Conservation (phyloP, 2,329 filamentous ascomycete species). For the Dryadomyces quercus-mongolicae region DNA sequence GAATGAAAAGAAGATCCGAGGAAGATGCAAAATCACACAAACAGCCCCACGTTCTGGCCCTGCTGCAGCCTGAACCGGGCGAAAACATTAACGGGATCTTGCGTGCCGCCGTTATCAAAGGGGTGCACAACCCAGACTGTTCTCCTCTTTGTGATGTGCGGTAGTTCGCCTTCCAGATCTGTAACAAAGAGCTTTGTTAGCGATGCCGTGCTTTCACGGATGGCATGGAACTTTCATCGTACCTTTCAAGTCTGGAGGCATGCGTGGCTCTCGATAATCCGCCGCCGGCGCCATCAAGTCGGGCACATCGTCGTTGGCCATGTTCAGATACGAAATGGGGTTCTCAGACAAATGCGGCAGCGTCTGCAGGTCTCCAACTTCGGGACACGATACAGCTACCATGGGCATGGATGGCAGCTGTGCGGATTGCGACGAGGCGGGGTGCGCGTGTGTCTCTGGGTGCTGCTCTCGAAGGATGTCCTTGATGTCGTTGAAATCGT, state of each 20-base stretch:
- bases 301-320: constrained; percentile 11
- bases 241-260: background rate
- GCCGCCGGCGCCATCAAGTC: background rate
- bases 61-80: constrained; percentile 14
- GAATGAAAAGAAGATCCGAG: background rate
- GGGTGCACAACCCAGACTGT: constrained; percentile 19
- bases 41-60: constrained; percentile 14
- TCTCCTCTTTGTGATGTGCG: constrained; percentile 10
- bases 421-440: background rate
- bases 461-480: background rate
- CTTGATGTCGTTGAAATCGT: constrained; percentile 2
- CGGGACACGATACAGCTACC: constrained; percentile 12
- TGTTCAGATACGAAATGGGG: constrained; percentile 16
- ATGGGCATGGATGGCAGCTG: constrained; percentile 4
- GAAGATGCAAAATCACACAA: constrained; percentile 9
- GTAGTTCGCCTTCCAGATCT: constrained; percentile 3
- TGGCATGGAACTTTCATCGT: background rate
- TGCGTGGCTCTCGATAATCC: background rate
- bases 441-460: too few species aligned
- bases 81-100: constrained; percentile 14
- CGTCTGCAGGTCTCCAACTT: constrained; percentile 10
- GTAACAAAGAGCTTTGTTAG: background rate
- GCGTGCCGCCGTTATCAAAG: constrained; percentile 13
- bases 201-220: too few species aligned
- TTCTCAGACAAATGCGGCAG: constrained; percentile 12